Evolutionary conservation across 495 filamentous ascomycete species (phyloP).

Genomic region (Penicillium coffeae): DNA sequence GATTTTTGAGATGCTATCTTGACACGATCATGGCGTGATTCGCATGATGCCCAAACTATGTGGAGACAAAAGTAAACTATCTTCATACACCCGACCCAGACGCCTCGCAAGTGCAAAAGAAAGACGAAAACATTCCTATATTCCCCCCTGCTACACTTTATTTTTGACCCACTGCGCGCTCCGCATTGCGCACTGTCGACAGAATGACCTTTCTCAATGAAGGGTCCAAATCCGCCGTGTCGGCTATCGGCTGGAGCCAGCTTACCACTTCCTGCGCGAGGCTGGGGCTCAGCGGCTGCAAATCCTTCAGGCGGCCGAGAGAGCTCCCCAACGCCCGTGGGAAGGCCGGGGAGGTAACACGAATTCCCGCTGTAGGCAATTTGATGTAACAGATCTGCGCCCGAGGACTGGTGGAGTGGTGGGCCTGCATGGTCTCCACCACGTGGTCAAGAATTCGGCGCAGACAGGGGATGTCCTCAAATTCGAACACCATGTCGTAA

Average conservation of each 20-base stretch:
- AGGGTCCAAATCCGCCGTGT: conserved; percentile 57
- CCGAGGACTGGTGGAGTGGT: conserved; percentile 53
- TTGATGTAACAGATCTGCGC: conserved; percentile 67
- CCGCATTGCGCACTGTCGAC: conserved; percentile 48
- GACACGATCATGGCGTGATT: conserved; percentile 1
- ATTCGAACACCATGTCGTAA: conserved; percentile 72
- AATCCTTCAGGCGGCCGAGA: conserved; percentile 55
- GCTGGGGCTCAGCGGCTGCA: conserved; percentile 19
- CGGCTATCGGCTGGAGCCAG: conserved; percentile 58
- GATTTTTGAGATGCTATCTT: conserved; percentile 14
- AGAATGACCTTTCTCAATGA: conserved; percentile 62
- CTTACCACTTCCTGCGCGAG: conserved; percentile 53
- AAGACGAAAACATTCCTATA: not conserved
- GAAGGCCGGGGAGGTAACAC: conserved; percentile 62
- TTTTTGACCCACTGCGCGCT: conserved; percentile 23
- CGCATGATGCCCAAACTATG: not conserved
- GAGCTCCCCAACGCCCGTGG: conserved; percentile 63
- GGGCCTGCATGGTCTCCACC: conserved; percentile 56
- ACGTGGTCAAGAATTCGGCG: conserved; percentile 72
- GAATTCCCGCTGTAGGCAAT: conserved; percentile 63
- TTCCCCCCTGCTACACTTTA: not conserved
- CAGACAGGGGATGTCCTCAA: conserved; percentile 59
- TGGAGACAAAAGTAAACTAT: not conserved
- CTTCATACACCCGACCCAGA: conserved; percentile 15
- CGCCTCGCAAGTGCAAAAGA: conserved; percentile 18